phyloP scores from a whole-genome alignment of 2,329 filamentous ascomycete genomes.

The Aspergillus hiratsukae region DNA sequence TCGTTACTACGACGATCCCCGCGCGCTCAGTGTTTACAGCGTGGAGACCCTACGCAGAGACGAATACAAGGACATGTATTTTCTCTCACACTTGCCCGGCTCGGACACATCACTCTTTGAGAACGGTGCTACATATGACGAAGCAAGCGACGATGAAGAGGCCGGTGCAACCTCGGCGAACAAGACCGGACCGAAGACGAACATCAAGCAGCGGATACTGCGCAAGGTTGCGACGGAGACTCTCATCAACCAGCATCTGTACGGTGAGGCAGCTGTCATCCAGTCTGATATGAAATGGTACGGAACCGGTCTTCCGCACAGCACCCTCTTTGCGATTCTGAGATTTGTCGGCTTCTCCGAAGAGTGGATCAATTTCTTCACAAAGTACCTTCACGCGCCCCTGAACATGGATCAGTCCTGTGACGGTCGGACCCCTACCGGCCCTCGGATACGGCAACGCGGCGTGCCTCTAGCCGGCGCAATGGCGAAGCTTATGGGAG shows the following conservation, averaged over 20 bases:
- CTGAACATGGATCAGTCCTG: conserved; percentile 39
- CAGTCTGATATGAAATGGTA: conserved; percentile 45
- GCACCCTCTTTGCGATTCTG: conserved; percentile 41
- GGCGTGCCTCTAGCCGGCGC: conserved; percentile 46
- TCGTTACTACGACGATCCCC: conserved; percentile 20
- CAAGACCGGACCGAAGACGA: conserved; percentile 8
- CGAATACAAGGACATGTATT: conserved; percentile 28
- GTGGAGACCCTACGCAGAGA: conserved; percentile 9
- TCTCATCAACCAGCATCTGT: conserved; percentile 30
- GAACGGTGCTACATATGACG: conserved; percentile 21
- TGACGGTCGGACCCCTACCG: conserved; percentile 17
- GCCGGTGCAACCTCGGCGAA: not conserved
- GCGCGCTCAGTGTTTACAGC: not conserved
- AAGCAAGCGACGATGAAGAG: conserved; percentile 19
- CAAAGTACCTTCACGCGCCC: conserved; percentile 43
- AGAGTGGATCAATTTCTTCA: conserved; percentile 44
- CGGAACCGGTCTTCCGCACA: conserved; percentile 42
- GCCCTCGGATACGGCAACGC: conserved; percentile 38
- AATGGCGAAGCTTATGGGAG: conserved; percentile 46
- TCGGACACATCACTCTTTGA: conserved; percentile 18
- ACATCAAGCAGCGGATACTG: conserved; percentile 38
- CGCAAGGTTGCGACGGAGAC: conserved; percentile 39
- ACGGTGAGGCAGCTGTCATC: conserved; percentile 35
- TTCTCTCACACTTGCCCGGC: conserved; percentile 32
- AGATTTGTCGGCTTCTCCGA: conserved; percentile 43